Evolutionary conservation across 2,329 filamentous ascomycete species (phyloP), one percentile per base, ranked within the genome.

Genomic region (Colletotrichum lindemuthianum): DNA sequence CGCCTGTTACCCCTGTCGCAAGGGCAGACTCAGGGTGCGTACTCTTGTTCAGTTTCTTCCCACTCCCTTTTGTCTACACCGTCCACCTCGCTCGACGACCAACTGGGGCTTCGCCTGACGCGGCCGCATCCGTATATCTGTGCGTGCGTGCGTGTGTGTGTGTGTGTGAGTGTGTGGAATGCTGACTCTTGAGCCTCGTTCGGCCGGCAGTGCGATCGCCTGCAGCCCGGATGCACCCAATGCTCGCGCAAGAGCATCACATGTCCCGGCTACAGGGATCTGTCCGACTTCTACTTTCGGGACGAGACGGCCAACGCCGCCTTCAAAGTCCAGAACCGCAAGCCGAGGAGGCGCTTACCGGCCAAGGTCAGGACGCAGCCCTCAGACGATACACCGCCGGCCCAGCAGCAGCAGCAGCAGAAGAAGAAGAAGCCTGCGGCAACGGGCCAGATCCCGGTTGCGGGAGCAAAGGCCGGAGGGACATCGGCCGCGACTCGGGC

Each of bases 1-100:
- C 2, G 72, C 72, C 4, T 74, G 72, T 44, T 68, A 69, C 47
- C 63, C 70, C 39, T 74, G 72, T 65, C 72, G 72, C 5, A 65
- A 68, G 15, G 65, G 60, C 60, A 68, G 72, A 60, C 63, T 70
- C 16, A 71, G 69, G 68, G 72, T 72, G 54, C 65, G 71, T 58
- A 34, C 44, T 15, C 9, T 48, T 15, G 4, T 37, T 50, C 59
- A 59, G 52, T 41, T 24, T 57, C 49, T 49, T 9, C 36, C 44
- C 43, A 32, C 52, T 37, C 52, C 52, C 45, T 32, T 15, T 40
- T 47, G 48, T 36, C 32, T 24, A 3, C 24, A 24, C 24, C 24
- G 3, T 24, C 4, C 24, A 24, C 24, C 24, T 24, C 24, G 24
- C 24, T 24, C 4, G 24, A 24, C 24, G 4, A 24, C 3, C 4